phyloP scores from a whole-genome alignment of 2,329 filamentous ascomycete genomes.

The Xylaria sp. region DNA sequence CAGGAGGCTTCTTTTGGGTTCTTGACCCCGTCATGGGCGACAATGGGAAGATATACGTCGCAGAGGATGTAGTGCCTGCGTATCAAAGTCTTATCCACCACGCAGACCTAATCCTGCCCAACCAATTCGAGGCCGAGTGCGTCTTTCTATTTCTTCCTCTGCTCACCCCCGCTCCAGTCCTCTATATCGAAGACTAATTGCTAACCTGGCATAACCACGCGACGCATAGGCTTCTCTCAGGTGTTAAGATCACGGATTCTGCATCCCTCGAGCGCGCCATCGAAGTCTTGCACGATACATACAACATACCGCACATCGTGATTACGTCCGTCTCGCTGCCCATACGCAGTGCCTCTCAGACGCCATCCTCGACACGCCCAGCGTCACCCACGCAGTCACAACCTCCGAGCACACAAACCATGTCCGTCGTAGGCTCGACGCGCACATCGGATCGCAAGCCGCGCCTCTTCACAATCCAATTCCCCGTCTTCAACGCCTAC shows the following conservation, averaged over 20 bases:
- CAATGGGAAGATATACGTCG: constrained; percentile 90
- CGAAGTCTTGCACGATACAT: constrained; percentile 78
- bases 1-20: constrained; percentile 93
- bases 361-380: constrained; percentile 76
- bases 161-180: not conserved
- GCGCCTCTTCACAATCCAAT: constrained; percentile 88
- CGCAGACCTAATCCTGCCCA: constrained; percentile 92
- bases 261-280: constrained; percentile 78
- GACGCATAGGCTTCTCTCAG: constrained; percentile 78
- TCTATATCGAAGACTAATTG: not conserved
- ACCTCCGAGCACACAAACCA: constrained; percentile 52
- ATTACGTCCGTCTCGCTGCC: constrained; percentile 87
- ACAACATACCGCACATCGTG: constrained; percentile 85
- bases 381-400: constrained; percentile 55
- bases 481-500: constrained; percentile 89
- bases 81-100: constrained; percentile 83
- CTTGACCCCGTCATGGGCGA: constrained; percentile 99
- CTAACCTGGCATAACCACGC: constrained; percentile 1
- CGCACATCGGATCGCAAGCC: constrained; percentile 71
- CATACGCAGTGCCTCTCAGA: constrained; percentile 60
- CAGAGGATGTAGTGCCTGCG: constrained; percentile 88
- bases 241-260: constrained; percentile 83
- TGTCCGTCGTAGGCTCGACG: constrained; percentile 77
- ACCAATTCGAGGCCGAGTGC: constrained; percentile 97
- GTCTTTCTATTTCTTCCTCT: constrained; percentile 48